phyloP scores from a whole-genome alignment of 2,329 filamentous ascomycete species.

The Fusarium kyushuense region DNA sequence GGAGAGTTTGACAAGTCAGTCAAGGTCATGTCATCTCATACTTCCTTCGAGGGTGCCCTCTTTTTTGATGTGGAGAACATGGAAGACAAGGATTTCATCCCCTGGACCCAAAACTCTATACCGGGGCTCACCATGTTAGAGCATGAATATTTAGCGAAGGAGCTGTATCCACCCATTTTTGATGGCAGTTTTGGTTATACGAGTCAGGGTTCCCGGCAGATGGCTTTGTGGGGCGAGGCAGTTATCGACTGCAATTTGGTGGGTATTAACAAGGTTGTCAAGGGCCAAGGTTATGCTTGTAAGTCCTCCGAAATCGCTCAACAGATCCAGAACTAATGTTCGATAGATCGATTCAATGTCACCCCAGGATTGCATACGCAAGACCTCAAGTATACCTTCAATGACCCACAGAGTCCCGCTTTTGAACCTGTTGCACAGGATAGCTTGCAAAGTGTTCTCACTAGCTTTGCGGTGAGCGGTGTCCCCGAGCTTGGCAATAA shows the following conservation, averaged over 20 bases:
- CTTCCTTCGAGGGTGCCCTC: background rate
- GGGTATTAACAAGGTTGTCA: background rate
- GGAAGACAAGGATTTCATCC: background rate
- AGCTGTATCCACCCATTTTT: background rate
- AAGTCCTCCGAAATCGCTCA: accelerated
- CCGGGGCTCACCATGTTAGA: background rate
- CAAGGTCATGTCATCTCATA: background rate
- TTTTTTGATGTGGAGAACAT: conserved; percentile 2
- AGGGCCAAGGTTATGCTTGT: background rate
- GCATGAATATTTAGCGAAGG: background rate
- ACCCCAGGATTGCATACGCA: background rate
- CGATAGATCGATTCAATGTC: background rate
- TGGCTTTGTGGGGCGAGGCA: background rate
- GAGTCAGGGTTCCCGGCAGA: background rate
- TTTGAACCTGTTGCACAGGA: background rate
- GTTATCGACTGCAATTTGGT: background rate
- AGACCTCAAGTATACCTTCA: conserved; percentile 1
- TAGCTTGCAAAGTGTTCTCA: background rate
- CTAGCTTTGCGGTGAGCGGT: background rate
- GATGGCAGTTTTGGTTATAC: background rate
- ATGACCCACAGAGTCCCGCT: background rate
- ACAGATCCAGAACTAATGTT: background rate
- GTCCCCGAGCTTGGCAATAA: too few relatives aligned
- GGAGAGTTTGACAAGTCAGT: conserved; percentile 13
- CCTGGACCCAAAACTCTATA: background rate